These are phyloP conservation scores for Cyclostephanos invisitatus DNA, from an alignment of 108 stramenopile genomes.

Conservation along the genomic window DNA sequence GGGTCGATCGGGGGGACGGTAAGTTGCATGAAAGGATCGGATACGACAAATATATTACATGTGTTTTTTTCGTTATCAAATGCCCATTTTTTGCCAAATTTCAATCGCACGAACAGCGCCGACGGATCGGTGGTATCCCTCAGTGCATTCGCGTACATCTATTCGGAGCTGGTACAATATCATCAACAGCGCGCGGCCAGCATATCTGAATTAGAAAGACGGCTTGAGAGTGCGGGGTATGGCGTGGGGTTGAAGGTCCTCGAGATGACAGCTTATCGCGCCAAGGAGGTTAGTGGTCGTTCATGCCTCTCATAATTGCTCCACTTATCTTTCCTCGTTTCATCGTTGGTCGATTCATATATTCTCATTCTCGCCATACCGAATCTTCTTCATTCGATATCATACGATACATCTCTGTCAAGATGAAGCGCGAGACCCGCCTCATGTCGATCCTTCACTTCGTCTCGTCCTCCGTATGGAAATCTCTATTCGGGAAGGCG, in stretches of 20 bases:
- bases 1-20: conserved; percentile 64
- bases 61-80: not conserved
- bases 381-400: no score
- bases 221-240: conserved; percentile 90
- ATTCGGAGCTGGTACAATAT: conserved; percentile 95
- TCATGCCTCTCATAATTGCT: not conserved
- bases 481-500: conserved; percentile 89
- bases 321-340: not conserved
- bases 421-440: conserved; percentile 80
- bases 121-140: conserved; percentile 70
- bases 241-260: conserved; percentile 92
- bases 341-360: not conserved
- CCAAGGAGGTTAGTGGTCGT: conserved; percentile 59
- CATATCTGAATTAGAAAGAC: conserved; percentile 90
- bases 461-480: conserved; percentile 93
- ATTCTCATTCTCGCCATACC: not conserved
- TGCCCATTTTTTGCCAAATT: not conserved
- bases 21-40: conserved; percentile 6
- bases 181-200: conserved; percentile 89
- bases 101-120: not conserved
- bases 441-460: conserved; percentile 90
- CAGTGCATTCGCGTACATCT: conserved; percentile 92
- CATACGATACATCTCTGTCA: conserved; percentile 16
- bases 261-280: conserved; percentile 87
- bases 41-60: not conserved